Evolutionary conservation across 192 early-diverging fungal genomes (phyloP).

Genomic region (Linnemannia schmuckeri): DNA sequence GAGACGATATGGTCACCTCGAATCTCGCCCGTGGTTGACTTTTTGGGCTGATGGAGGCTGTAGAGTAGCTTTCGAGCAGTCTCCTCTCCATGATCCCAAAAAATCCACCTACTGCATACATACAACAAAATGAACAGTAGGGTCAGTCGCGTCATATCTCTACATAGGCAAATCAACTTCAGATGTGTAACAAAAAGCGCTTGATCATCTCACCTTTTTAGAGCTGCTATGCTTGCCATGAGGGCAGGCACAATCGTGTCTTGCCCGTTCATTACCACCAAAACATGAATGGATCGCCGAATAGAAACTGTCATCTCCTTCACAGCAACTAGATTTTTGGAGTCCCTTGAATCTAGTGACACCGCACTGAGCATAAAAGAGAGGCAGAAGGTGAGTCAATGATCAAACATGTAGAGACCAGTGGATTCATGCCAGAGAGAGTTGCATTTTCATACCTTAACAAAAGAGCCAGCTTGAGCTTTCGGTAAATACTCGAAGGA

Average conservation of each 20-base stretch:
- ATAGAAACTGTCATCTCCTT: background rate
- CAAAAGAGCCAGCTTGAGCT: conserved; percentile 47
- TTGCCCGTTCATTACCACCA: conserved; percentile 31
- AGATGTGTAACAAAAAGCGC: too few relatives aligned
- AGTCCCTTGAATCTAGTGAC: background rate
- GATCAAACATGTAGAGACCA: too few relatives aligned
- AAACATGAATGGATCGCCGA: conserved; percentile 20
- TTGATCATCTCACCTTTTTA: conserved; percentile 6
- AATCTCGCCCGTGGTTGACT: conserved; percentile 7
- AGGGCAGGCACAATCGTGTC: conserved; percentile 30
- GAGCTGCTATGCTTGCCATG: conserved; percentile 15
- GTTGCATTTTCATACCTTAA: conserved; percentile 19
- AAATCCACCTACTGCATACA: background rate
- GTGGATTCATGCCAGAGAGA: too few relatives aligned
- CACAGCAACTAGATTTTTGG: background rate
- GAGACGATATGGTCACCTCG: background rate
- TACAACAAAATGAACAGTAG: too few relatives aligned
- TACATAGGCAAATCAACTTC: background rate
- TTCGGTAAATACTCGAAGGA: conserved; percentile 23
- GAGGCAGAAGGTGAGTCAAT: background rate
- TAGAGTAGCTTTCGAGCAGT: conserved; percentile 3
- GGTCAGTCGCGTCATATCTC: background rate
- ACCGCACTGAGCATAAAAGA: conserved; percentile 18
- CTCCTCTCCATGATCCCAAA: conserved; percentile 34
- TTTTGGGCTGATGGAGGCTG: background rate